These are phyloP conservation scores for Xylaria sp. DNA, from an alignment of 2,329 filamentous ascomycete genomes.

Conservation along the genomic window DNA sequence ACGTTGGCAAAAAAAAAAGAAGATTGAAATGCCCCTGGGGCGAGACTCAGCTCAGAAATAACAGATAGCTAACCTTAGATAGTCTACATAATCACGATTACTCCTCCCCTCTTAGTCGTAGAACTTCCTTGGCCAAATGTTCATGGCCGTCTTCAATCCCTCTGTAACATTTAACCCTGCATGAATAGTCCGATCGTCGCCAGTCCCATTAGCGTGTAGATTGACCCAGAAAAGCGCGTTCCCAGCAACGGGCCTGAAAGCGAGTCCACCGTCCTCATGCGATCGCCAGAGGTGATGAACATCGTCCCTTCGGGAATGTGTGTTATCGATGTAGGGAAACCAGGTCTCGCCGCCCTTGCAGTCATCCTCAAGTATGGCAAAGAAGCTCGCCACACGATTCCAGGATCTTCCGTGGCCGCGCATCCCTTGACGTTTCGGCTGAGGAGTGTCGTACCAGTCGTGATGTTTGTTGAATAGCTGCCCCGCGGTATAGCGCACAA, in stretches of 20 bases:
- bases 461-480: slow-evolving; percentile 49
- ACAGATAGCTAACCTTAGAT: not conserved
- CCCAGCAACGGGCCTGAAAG: slow-evolving; percentile 48
- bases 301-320: slow-evolving; percentile 20
- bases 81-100: not conserved
- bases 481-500: slow-evolving; percentile 48
- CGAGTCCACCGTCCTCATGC: slow-evolving; percentile 48
- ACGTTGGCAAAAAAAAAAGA: not conserved
- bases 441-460: slow-evolving; percentile 47
- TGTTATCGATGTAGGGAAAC: slow-evolving; percentile 44
- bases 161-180: slow-evolving; percentile 48
- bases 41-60: not conserved
- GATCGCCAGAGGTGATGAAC: slow-evolving; percentile 41
- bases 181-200: slow-evolving; percentile 48
- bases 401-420: slow-evolving; percentile 32
- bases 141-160: slow-evolving; percentile 53
- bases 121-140: slow-evolving; percentile 50
- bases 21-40: not conserved
- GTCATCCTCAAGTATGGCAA: slow-evolving; percentile 48
- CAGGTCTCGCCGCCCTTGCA: slow-evolving; percentile 51
- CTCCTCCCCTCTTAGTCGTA: slow-evolving; percentile 25
- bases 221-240: slow-evolving; percentile 56
- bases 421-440: slow-evolving; percentile 31
- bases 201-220: slow-evolving; percentile 49
- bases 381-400: slow-evolving; percentile 51